Base-by-base conservation (phyloP, 1,284 basidiomycete species). In the Phellopilus nigrolimitatus region DNA sequence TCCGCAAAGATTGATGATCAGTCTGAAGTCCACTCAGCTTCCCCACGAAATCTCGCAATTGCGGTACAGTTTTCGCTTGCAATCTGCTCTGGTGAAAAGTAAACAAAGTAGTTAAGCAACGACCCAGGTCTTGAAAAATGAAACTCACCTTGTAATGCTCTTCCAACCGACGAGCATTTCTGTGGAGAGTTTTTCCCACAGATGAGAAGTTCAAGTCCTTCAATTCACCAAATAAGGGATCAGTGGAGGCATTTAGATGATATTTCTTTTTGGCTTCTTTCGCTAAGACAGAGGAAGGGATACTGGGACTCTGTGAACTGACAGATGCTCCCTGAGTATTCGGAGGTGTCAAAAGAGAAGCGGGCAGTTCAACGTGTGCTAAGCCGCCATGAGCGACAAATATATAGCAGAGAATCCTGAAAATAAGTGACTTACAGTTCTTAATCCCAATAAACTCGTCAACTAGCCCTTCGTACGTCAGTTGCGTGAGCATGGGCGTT, bases 381-480 rank as follows among this genome's bases (percentile, higher is more conserved):
- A 51, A 19, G 27, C 37, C 9, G 24, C 2, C 10, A 34, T n/a
- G 15, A 17, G 19, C 40, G 28, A 40, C n/a, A 27, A 12, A 36
- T 28, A 21, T 15, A 30, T 4, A 6, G n/a, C 2, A 21, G 40
- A 42, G 7, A 21, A 22, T 15, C 10, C 27, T 53, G 34, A 54
- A 53, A 47, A 27, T 31, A 47, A 48, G 19, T 48, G 46, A 34
- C 84, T 49, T 58, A 91, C 94, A 88, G 61, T 97, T 92, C 66
- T 80, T 87, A 57, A 99, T 87, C 1, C 91, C 91, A 40, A 97
- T 73, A 37, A 93, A 73, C 65, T 99, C 97, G 62, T 99, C 95
- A n/a, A 98, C 76, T 38, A 99, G 82, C 13, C 97, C 97, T 65
- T 97, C 88, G 62, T 98, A 99, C 0, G 97, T 99, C 49, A 99